Percentiles rank a stretch among this genome's conserved stretches.
Conservation (phyloP, 2,329 filamentous ascomycete genomes). For the Scopulariopsis brevicaulis region DNA sequence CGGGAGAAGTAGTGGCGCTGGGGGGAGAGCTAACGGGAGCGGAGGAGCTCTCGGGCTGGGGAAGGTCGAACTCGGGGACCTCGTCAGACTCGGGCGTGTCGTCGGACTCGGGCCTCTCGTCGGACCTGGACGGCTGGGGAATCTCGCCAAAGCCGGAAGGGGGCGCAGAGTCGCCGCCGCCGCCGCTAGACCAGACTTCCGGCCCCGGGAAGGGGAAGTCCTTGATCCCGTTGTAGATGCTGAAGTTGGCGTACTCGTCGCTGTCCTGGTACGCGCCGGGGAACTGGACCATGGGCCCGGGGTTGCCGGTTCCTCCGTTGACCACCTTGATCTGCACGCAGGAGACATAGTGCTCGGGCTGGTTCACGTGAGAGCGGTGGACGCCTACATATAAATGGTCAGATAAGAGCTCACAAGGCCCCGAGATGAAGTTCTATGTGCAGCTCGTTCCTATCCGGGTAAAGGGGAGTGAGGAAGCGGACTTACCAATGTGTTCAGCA, state of each 20-base stretch:
- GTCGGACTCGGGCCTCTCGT: no score
- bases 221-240: constrained; percentile 12
- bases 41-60: no score
- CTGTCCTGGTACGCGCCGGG: constrained; percentile 35
- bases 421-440: not conserved
- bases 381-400: constrained; percentile 3
- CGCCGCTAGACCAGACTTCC: constrained; percentile 6
- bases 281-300: constrained; percentile 32
- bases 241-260: constrained; percentile 13
- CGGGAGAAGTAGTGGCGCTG: no score
- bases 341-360: constrained; percentile 16
- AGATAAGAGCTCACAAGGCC: not conserved
- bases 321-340: constrained; percentile 20
- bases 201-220: constrained; percentile 11
- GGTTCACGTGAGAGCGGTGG: constrained; percentile 12
- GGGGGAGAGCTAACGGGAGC: no score
- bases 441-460: no score
- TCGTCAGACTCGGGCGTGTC: no score
- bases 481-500: constrained; percentile 19
- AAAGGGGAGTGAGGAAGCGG: not conserved
- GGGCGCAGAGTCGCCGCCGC: no score
- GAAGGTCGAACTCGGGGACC: no score
- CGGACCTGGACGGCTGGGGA: no score
- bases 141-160: no score
- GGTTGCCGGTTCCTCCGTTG: constrained; percentile 20